Conservation (phyloP, 805 yeast genomes). For the Blastobotrys peoriensis region DNA sequence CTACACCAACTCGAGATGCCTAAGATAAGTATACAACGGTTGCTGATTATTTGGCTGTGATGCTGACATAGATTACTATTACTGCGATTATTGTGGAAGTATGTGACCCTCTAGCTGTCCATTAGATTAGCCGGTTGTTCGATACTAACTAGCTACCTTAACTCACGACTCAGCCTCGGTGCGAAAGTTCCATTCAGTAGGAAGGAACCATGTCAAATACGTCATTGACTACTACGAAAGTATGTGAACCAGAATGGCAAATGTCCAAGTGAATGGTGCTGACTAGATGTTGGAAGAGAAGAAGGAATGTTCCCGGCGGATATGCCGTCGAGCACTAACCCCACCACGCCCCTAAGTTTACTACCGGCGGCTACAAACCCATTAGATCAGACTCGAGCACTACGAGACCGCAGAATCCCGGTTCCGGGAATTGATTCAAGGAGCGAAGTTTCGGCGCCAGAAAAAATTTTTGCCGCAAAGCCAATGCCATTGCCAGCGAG, state of each 20-base stretch:
- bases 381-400: neutral
- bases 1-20: conserved; percentile 19
- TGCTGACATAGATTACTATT: conserved; percentile 17
- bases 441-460: neutral
- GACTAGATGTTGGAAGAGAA: conserved; percentile 13
- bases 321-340: conserved; percentile 4
- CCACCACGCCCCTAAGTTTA: neutral
- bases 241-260: conserved; percentile 18
- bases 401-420: neutral
- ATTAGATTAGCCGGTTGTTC: neutral
- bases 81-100: conserved; percentile 75
- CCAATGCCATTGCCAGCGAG: conserved; percentile 1
- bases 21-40: conserved; percentile 20
- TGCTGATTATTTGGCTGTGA: neutral
- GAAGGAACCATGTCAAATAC: conserved; percentile 65
- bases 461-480: neutral
- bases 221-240: conserved; percentile 72
- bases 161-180: conserved; percentile 90
- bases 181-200: conserved; percentile 69
- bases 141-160: conserved; percentile 43
- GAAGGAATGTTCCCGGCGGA: conserved; percentile 13
- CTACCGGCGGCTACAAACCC: neutral
- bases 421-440: neutral
- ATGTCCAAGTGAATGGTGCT: neutral
- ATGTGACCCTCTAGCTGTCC: conserved; percentile 21